phyloP scores from a whole-genome alignment of 1,139 yeast species.

The Nakaseomyces bracarensis region DNA sequence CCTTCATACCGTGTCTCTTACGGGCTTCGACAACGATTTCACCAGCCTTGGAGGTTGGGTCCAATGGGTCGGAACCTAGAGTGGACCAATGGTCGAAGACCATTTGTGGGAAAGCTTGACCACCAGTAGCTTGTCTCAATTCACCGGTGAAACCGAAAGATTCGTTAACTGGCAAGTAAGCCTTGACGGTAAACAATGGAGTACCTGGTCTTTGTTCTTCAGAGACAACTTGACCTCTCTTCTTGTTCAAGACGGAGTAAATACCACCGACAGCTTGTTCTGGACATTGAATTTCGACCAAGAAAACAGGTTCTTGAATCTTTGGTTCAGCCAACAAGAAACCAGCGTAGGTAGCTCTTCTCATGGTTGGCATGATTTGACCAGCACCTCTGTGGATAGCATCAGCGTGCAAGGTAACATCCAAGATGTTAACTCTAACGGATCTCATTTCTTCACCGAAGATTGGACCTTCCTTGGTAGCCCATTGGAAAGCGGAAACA shows the following conservation, averaged over 20 bases:
- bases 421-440: slow-evolving; percentile 94
- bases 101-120: slow-evolving; percentile 99
- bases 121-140: slow-evolving; percentile 99
- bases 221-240: slow-evolving; percentile 99
- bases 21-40: slow-evolving; percentile 81
- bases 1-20: slow-evolving; percentile 97
- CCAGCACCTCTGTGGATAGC: slow-evolving; percentile 99
- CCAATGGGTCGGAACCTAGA: slow-evolving; percentile 87
- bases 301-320: slow-evolving; percentile 98
- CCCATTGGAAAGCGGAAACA: slow-evolving; percentile 99
- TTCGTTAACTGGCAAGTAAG: slow-evolving; percentile 99
- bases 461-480: slow-evolving; percentile 99
- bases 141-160: slow-evolving; percentile 99
- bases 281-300: slow-evolving; percentile 99
- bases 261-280: slow-evolving; percentile 99
- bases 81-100: slow-evolving; percentile 98
- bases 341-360: slow-evolving; percentile 99
- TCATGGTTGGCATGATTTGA: slow-evolving; percentile 99
- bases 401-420: slow-evolving; percentile 99
- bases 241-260: slow-evolving; percentile 98
- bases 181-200: slow-evolving; percentile 98
- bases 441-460: slow-evolving; percentile 96
- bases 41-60: slow-evolving; percentile 92
- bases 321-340: slow-evolving; percentile 97
- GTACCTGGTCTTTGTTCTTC: slow-evolving; percentile 99